Percentiles rank a stretch among this genome's conserved stretches.
These are phyloP conservation scores for Cordyceps javanica DNA, from an alignment of 2,329 filamentous ascomycete genomes.

Conservation along the genomic window DNA sequence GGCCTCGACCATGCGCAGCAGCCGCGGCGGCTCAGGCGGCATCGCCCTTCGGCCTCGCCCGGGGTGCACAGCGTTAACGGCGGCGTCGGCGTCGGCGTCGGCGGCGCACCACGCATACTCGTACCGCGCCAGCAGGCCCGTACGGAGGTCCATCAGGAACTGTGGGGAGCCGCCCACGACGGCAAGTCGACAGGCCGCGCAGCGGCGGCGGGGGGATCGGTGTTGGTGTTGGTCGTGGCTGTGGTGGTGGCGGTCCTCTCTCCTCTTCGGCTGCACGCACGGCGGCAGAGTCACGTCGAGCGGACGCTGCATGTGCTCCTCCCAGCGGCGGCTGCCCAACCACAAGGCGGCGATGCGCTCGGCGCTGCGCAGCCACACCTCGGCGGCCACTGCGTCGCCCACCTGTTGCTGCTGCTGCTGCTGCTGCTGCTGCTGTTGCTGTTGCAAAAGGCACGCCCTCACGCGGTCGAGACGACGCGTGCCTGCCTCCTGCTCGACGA, in stretches of 20 bases:
- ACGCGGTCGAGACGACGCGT: conserved; percentile 20
- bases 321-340: conserved; percentile 31
- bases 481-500: conserved; percentile 36
- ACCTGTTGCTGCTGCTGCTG: not conserved
- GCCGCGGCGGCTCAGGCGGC: conserved; percentile 23
- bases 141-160: conserved; percentile 39
- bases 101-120: not conserved
- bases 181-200: conserved; percentile 49
- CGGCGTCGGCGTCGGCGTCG: not conserved
- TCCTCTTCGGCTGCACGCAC: too few species aligned
- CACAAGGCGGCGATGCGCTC: conserved; percentile 32
- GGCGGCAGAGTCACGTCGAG: conserved; percentile 18
- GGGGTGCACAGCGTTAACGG: too few species aligned
- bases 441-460: not conserved
- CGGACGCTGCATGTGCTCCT: conserved; percentile 13
- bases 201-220: too few species aligned
- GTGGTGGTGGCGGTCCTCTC: too few species aligned
- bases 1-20: conserved; percentile 35
- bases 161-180: conserved; percentile 38
- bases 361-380: conserved; percentile 22
- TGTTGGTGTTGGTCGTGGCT: too few species aligned
- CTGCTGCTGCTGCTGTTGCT: not conserved
- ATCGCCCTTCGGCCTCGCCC: not conserved
- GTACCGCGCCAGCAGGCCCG: conserved; percentile 34
- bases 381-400: conserved; percentile 19